A percentile compares a stretch with the other conserved stretches of the same genome.
Evolutionary conservation across 495 filamentous ascomycete genomes (phyloP).

Genomic region (Penicillium bovifimosum): DNA sequence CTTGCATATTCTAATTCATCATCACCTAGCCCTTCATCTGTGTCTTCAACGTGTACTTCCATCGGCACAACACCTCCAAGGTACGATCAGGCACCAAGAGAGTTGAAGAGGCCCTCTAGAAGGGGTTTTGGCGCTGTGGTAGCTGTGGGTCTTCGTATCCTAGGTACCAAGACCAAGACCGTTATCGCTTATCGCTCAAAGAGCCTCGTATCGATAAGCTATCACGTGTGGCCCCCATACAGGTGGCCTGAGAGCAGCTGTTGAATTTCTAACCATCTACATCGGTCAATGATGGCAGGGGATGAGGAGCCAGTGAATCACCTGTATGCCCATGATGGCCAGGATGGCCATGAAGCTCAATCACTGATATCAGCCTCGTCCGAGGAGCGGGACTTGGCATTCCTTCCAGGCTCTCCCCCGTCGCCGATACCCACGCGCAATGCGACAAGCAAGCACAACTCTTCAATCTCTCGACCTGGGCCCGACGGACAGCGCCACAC

Average conservation of each 20-base stretch:
- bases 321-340: slow-evolving; percentile 27
- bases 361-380: slow-evolving; percentile 23
- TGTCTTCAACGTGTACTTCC: too few species aligned
- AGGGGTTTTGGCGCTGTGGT: too few species aligned
- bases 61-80: too few species aligned
- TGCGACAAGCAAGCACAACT: slow-evolving; percentile 29
- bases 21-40: too few species aligned
- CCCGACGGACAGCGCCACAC: slow-evolving; percentile 48
- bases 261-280: slow-evolving; percentile 3
- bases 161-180: too few species aligned
- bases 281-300: slow-evolving; percentile 38
- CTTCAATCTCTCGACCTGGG: slow-evolving; percentile 40
- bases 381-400: slow-evolving; percentile 27
- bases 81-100: too few species aligned
- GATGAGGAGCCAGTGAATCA: slow-evolving; percentile 34
- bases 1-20: too few species aligned
- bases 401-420: slow-evolving; percentile 16
- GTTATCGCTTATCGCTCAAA: slow-evolving; percentile 2
- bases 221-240: slow-evolving; percentile 4
- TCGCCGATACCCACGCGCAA: slow-evolving; percentile 13
- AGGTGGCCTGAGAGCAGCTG: slow-evolving; percentile 4
- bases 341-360: slow-evolving; percentile 25
- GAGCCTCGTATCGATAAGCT: background rate
- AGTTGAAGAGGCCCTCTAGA: too few species aligned
- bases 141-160: too few species aligned